Evolutionary conservation across 2,329 filamentous ascomycete species (phyloP).

Genomic region (Metarhizium sp.): DNA sequence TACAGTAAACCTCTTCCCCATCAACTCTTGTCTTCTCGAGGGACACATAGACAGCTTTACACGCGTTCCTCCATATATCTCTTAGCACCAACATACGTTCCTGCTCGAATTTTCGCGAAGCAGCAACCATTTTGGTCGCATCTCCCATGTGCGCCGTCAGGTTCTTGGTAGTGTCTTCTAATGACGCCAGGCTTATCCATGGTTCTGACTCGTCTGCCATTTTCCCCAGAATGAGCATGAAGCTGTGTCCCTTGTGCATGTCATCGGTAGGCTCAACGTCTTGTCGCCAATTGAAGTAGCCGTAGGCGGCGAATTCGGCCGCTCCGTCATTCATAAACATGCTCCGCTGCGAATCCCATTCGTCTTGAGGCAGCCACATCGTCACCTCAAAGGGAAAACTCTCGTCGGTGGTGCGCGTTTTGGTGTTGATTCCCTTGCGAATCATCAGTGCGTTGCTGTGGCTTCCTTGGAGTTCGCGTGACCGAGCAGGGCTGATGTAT

Average conservation of each 20-base stretch:
- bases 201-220: neutral
- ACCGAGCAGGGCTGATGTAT: neutral
- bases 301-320: conserved; percentile 2
- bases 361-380: neutral
- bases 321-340: conserved; percentile 5
- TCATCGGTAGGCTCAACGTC: neutral
- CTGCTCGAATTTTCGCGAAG: neutral
- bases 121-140: neutral
- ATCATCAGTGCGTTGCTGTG: conserved; percentile 5
- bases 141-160: neutral
- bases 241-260: neutral
- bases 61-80: neutral
- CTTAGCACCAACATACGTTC: neutral
- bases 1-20: conserved; percentile 2
- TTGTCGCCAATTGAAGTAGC: neutral
- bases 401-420: neutral
- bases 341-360: conserved; percentile 5
- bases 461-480: conserved; percentile 3
- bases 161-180: neutral
- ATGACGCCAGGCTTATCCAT: conserved; percentile 1
- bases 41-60: neutral
- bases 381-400: conserved; percentile 4
- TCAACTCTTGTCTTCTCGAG: conserved; percentile 2
- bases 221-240: conserved; percentile 3
- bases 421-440: conserved; percentile 5